phyloP scores from a whole-genome alignment of 495 filamentous ascomycete genomes.

The Lasiosphaeria miniovina region DNA sequence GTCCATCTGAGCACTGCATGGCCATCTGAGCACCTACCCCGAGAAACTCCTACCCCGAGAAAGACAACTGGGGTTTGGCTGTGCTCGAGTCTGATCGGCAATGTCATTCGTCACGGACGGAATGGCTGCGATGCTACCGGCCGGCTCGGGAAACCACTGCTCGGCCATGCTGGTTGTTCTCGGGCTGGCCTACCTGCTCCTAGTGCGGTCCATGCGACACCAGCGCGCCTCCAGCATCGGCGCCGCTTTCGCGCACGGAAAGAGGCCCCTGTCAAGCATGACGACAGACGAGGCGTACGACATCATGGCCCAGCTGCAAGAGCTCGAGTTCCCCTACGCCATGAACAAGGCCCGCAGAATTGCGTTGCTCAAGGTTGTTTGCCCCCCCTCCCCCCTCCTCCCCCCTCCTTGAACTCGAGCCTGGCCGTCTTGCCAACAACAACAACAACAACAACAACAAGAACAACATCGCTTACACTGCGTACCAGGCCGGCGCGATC shows the following conservation, averaged over 20 bases:
- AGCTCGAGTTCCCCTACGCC: constrained; percentile 34
- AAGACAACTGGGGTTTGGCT: too few relatives aligned
- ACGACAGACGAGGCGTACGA: constrained; percentile 32
- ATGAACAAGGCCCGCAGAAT: constrained; percentile 28
- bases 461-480: neutral
- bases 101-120: too few relatives aligned
- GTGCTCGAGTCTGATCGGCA: too few relatives aligned
- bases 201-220: constrained; percentile 20
- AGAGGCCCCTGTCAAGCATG: constrained; percentile 30
- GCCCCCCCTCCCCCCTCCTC: too few relatives aligned
- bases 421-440: too few relatives aligned
- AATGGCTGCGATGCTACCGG: too few relatives aligned
- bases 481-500: constrained; percentile 33
- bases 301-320: constrained; percentile 28
- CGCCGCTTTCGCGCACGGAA: constrained; percentile 17
- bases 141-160: too few relatives aligned
- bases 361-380: constrained; percentile 32
- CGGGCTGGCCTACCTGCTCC: constrained; percentile 1
- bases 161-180: neutral
- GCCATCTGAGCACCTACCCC: too few relatives aligned
- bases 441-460: neutral
- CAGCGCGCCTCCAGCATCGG: constrained; percentile 17
- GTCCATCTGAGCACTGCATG: too few relatives aligned
- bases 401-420: neutral
- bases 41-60: too few relatives aligned